Conservation (phyloP, 140 eudicot species). For the Cichorium intybus region DNA sequence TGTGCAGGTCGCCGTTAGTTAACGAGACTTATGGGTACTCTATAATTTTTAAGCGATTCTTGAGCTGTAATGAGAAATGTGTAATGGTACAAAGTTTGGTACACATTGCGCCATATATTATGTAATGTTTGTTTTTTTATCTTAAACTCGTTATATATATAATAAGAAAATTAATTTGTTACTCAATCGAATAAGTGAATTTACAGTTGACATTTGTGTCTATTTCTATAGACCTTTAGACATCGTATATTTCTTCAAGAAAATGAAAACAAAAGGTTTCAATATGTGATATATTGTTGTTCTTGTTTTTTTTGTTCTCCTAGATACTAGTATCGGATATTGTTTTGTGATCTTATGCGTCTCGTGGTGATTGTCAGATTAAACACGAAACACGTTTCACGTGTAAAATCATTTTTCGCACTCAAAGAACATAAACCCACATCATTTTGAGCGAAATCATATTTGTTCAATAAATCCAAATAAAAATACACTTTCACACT, state of each 20-base stretch:
- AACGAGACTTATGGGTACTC: background rate
- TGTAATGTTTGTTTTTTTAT: background rate
- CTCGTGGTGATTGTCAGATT: background rate
- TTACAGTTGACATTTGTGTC: too few relatives aligned
- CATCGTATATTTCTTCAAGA: too few relatives aligned
- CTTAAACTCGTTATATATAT: background rate
- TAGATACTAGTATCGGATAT: background rate
- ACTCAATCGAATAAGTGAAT: background rate
- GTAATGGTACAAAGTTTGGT: background rate
- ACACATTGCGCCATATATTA: background rate
- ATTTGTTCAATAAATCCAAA: background rate
- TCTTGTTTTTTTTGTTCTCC: background rate
- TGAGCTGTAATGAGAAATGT: background rate
- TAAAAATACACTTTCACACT: too few relatives aligned
- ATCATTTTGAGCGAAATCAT: background rate
- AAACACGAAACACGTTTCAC: background rate
- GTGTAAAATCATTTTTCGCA: background rate
- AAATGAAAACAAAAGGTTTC: too few relatives aligned
- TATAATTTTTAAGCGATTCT: background rate
- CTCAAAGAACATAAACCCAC: background rate
- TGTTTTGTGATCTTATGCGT: background rate
- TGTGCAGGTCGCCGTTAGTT: background rate
- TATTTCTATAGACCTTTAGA: too few relatives aligned
- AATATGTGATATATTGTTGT: background rate
- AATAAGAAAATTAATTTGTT: too few relatives aligned